Conservation (phyloP, 108 stramenopile species). For the Conticribra weissflogii region DNA sequence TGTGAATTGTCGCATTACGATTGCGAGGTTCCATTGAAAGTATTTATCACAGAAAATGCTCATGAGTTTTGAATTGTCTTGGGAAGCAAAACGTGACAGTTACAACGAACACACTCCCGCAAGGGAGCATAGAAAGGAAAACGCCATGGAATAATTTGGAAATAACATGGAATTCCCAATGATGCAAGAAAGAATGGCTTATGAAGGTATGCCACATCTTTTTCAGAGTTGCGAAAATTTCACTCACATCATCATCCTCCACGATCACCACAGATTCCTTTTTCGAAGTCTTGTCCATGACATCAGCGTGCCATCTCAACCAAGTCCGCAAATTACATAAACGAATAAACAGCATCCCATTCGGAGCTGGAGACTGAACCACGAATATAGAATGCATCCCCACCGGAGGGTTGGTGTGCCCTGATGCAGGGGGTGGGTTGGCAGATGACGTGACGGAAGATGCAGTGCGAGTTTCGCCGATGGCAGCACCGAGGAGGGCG, state of each 20-base stretch:
- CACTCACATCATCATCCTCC: conserved; percentile 23
- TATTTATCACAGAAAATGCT: too few species aligned
- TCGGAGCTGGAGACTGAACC: conserved; percentile 68
- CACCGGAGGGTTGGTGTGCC: conserved; percentile 57
- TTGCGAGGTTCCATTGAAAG: too few species aligned
- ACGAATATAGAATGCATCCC: conserved; percentile 84
- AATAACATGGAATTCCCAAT: too few species aligned
- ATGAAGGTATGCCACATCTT: too few species aligned
- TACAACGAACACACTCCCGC: too few species aligned
- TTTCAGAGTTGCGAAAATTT: not conserved
- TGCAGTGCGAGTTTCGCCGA: conserved; percentile 48
- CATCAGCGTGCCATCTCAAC: conserved; percentile 58
- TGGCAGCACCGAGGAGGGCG: conserved; percentile 75
- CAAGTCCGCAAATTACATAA: conserved; percentile 65
- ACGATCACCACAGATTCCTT: conserved; percentile 4
- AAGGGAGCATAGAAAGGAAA: too few species aligned
- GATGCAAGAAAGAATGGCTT: too few species aligned
- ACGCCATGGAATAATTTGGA: not conserved
- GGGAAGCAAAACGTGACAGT: too few species aligned
- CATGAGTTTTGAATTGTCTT: too few species aligned
- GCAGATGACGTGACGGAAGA: conserved; percentile 6
- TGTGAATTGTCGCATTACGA: too few species aligned
- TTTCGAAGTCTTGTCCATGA: conserved; percentile 19
- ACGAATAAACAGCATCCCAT: conserved; percentile 61
- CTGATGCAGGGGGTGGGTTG: not conserved